Evolutionary conservation across 176 grass and related monocot species (phyloP), one percentile per base, ranked within the genome.

Genomic region (Echinochloa phyllopogon): DNA sequence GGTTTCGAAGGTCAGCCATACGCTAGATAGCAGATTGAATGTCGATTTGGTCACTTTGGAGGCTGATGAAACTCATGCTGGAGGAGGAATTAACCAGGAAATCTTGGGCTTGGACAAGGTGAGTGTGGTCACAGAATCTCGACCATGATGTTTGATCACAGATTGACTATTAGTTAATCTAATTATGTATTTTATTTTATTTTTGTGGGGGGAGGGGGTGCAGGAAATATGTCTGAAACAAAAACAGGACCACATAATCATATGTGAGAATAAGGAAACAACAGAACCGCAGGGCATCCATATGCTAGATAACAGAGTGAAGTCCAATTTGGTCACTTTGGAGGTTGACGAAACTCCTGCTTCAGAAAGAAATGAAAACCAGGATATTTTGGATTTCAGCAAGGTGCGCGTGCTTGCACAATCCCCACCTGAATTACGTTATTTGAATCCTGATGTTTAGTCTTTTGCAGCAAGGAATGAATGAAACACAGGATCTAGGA

Each of bases 401-500:
- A 80, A 80, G 76, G 82, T 89, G 45, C 48, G 29, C 49, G 39
- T 16, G 5, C 39, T 38, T 68, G 82, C 82, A 80, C 39, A 84
- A 89, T 75, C 21, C 74, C 49, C 21, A 75, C 51, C 43, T 75
- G 33, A 75, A 39, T 7, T 20, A 56, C 2, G 36, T 65, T 79
- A 79, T n/a, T 18, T 37, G 11, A 51, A 64, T 77, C 56, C 40
- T 86, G 61, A 84, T 79, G 52, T 47, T 75, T 73, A 11, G 12
- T 81, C 36, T 39, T 86, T 59, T 90, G 47, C 74, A 85, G 86
- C 71, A 74, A 81, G 67, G 57, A 83, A 74, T 60, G 40, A 57
- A 88, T 60, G 82, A 21, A 77, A 65, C 17, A 77, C 61, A 78
- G 20, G 65, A 85, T 86, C 38, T 55, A 21, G 43, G 24, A 49